These are phyloP conservation scores for Flaveria robusta DNA, from an alignment of 129 eudicot species.

Conservation along the genomic window DNA sequence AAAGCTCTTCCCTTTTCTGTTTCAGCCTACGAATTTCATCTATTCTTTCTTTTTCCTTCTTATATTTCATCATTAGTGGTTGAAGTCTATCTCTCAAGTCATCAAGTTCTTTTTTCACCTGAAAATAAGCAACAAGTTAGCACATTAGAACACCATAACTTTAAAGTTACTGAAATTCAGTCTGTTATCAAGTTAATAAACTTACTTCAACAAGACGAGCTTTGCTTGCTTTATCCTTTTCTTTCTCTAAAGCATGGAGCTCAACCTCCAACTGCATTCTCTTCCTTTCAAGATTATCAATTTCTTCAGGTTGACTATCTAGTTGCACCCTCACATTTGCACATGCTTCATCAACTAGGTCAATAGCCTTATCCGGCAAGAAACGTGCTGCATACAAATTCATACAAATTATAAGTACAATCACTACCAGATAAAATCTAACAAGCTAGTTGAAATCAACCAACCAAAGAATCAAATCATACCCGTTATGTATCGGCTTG, in stretches of 20 bases:
- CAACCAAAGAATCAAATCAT: slow-evolving; percentile 21
- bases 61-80: slow-evolving; percentile 83
- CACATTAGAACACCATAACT: too few species aligned
- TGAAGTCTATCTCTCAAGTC: slow-evolving; percentile 84
- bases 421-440: not conserved
- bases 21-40: slow-evolving; percentile 85
- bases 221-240: slow-evolving; percentile 92
- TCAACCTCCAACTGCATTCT: slow-evolving; percentile 88
- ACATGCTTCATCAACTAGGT: slow-evolving; percentile 91
- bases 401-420: not conserved
- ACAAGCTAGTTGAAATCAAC: not conserved
- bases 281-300: slow-evolving; percentile 89
- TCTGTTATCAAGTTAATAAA: not conserved
- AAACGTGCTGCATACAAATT: slow-evolving; percentile 56
- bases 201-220: slow-evolving; percentile 87
- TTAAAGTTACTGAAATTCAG: too few species aligned
- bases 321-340: slow-evolving; percentile 97
- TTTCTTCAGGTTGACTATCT: slow-evolving; percentile 98
- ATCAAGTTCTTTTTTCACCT: slow-evolving; percentile 73
- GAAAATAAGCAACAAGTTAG: slow-evolving; percentile 9
- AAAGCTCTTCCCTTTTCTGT: slow-evolving; percentile 76
- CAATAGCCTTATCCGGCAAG: slow-evolving; percentile 97
- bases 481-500: slow-evolving; percentile 85
- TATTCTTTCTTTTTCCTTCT: slow-evolving; percentile 76
- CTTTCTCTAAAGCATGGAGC: slow-evolving; percentile 96